Conservation (phyloP, 768 basidiomycete species). For the Lentinula sp. region DNA sequence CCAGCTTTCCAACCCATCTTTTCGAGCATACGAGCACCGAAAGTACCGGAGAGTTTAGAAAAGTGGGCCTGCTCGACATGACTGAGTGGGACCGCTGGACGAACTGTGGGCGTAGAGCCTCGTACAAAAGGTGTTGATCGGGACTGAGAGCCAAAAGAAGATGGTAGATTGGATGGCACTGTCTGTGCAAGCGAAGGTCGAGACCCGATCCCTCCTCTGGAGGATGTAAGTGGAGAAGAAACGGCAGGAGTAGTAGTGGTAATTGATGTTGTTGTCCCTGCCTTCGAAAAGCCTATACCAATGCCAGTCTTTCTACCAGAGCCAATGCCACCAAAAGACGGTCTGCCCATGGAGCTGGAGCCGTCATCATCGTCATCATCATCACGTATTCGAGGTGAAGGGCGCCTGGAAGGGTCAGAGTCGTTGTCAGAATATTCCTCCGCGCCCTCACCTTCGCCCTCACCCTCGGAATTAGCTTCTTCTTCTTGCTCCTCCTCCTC, state of each 20-base stretch:
- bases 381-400: conserved; percentile 51
- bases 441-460: conserved; percentile 26
- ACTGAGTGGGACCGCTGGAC: conserved; percentile 47
- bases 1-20: conserved; percentile 96
- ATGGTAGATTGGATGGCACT: conserved; percentile 23
- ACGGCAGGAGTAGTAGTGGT: background rate
- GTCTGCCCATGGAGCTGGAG: conserved; percentile 26
- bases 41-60: conserved; percentile 63
- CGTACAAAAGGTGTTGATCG: conserved; percentile 44
- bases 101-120: conserved; percentile 36
- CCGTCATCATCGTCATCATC: conserved; percentile 39
- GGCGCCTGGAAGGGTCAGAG: conserved; percentile 45
- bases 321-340: conserved; percentile 18
- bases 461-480: conserved; percentile 21
- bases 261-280: conserved; percentile 19
- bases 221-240: background rate
- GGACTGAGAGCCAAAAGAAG: conserved; percentile 29
- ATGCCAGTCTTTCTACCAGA: conserved; percentile 4
- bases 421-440: conserved; percentile 33
- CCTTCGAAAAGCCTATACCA: conserved; percentile 19
- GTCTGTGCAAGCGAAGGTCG: conserved; percentile 25
- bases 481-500: conserved; percentile 27
- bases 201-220: conserved; percentile 21
- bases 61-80: conserved; percentile 77
- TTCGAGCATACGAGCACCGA: conserved; percentile 84